Evolutionary conservation across 257 asterid species (phyloP), one percentile per base, ranked within the genome.

Genomic region (Orobanche coerulescens): DNA sequence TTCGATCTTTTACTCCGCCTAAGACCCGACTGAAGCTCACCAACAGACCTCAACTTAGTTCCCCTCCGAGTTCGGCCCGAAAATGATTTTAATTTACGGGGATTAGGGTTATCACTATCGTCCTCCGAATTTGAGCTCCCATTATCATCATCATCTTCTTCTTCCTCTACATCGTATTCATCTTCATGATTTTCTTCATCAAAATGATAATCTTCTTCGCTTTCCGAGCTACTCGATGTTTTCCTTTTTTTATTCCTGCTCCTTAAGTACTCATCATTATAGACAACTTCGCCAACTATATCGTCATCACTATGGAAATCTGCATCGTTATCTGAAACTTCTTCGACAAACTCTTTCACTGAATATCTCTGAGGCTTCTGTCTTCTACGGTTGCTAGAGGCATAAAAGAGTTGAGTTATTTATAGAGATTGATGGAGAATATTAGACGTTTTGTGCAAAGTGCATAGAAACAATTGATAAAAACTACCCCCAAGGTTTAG

Each of bases 1-100:
- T 91, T 81, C 22, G 96, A 83, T 80, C 99, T 77, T 53, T 86
- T 84, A 62, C 99, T 93, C 4, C 97, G 96, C 69, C 99, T 76
- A 54, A 89, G 84, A 58, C 97, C 96, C 2, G 79, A 66, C 40
- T 83, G 94, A 28, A 76, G 78, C 50, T 78, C 82, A 51, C 50
- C 84, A 28, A 77, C 96, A 0, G 88, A 75, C 75, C 95, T 81
- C 75, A 74, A 59, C 66, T 81, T 92, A 40, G 88, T 71, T 62
- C 71, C 92, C 70, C 96, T 79, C 69, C 95, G 77, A 22, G 92
- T 80, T 16, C 95, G 88, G 34, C 91, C 84, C 0, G 76, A 73
- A 50, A 79, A 39, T 60, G 77, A 59, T 74, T 73, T 81, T 60
- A 71, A 71, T 56, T 73, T 77, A 15, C 25, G 75, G 30, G 83